These are phyloP conservation scores for Hortaea sp. DNA, from an alignment of 2,329 filamentous ascomycete genomes.

Conservation along the genomic window DNA sequence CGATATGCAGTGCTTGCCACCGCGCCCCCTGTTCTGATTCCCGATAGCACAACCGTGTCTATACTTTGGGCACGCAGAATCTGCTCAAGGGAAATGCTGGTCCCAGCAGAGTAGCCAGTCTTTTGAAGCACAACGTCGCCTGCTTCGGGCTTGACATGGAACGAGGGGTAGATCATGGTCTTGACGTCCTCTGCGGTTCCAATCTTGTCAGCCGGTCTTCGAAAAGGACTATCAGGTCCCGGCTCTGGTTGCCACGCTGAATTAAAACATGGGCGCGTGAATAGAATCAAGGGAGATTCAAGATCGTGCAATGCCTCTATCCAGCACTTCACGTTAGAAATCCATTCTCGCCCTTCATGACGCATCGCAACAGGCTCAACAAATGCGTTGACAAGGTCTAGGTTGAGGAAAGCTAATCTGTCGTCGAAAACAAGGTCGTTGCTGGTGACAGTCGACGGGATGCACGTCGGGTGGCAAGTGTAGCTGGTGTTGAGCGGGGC, in stretches of 20 bases:
- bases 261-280: slow-evolving; percentile 30
- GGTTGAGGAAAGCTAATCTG: slow-evolving; percentile 33
- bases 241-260: slow-evolving; percentile 26
- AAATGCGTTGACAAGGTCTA: slow-evolving; percentile 32
- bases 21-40: slow-evolving; percentile 33
- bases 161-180: slow-evolving; percentile 26
- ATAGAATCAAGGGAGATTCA: slow-evolving; percentile 28
- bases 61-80: slow-evolving; percentile 31
- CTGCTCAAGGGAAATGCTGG: slow-evolving; percentile 32
- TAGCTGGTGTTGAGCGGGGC: too few species aligned
- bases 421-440: slow-evolving; percentile 24
- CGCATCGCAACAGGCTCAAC: slow-evolving; percentile 26
- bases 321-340: slow-evolving; percentile 28
- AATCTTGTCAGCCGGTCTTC: slow-evolving; percentile 20
- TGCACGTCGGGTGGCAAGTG: slow-evolving; percentile 9
- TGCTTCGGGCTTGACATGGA: slow-evolving; percentile 22
- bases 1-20: slow-evolving; percentile 34
- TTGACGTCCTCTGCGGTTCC: slow-evolving; percentile 18
- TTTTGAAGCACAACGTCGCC: slow-evolving; percentile 32
- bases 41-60: slow-evolving; percentile 33
- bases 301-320: slow-evolving; percentile 31
- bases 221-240: slow-evolving; percentile 26
- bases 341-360: slow-evolving; percentile 24
- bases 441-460: slow-evolving; percentile 2
- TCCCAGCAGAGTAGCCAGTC: slow-evolving; percentile 33